Evolutionary conservation across 495 filamentous ascomycete species (phyloP).

Genomic region (Talaromyces borbonicus): DNA sequence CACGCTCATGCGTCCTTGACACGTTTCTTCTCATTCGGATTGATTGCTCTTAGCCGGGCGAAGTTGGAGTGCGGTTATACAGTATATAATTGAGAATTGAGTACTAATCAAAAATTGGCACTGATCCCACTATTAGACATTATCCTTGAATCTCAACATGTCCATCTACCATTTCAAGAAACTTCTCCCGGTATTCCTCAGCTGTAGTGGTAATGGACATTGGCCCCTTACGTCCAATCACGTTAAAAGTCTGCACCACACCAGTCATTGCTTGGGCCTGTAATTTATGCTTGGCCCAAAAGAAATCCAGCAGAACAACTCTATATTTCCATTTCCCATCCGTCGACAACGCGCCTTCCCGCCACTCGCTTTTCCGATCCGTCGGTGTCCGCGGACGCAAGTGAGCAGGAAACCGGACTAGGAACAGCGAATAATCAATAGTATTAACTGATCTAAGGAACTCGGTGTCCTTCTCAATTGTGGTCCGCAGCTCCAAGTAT

Average conservation of each 20-base stretch:
- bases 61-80: too few species aligned
- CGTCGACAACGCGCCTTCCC: constrained; percentile 43
- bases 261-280: constrained; percentile 52
- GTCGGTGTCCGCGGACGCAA: constrained; percentile 20
- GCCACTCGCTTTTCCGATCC: constrained; percentile 45
- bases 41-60: too few species aligned
- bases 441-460: constrained; percentile 50
- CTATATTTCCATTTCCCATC: constrained; percentile 57
- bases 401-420: constrained; percentile 44
- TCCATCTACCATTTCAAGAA: constrained; percentile 48
- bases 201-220: constrained; percentile 65
- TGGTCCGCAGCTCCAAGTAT: constrained; percentile 38
- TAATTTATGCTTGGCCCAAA: constrained; percentile 60
- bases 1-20: too few species aligned
- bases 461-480: constrained; percentile 46
- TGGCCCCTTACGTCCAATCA: constrained; percentile 44
- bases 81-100: too few species aligned
- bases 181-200: constrained; percentile 54
- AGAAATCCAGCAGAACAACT: constrained; percentile 55
- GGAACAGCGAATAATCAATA: constrained; percentile 61
- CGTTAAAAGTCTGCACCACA: constrained; percentile 50
- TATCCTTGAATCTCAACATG: constrained; percentile 41
- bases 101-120: too few species aligned
- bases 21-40: too few species aligned
- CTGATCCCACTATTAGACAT: background rate